phyloP scores from a whole-genome alignment of 2,329 filamentous ascomycete genomes.

The Monilinia polystroma region DNA sequence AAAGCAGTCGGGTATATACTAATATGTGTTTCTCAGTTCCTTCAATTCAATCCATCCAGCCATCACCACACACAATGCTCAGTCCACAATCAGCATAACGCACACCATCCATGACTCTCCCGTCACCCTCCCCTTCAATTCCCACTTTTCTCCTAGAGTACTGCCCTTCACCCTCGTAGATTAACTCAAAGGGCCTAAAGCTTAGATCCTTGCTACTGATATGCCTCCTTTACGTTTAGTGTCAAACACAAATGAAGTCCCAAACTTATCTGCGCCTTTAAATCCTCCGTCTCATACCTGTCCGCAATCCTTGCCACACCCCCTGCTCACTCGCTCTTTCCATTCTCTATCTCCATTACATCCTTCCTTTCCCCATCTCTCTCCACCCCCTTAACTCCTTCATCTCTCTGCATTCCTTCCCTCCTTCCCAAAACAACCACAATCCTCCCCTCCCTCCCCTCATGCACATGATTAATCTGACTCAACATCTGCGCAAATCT shows the following conservation, averaged over 20 bases:
- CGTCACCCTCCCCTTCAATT: background rate
- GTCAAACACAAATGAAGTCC: background rate
- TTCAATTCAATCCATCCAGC: background rate
- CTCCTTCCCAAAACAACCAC: slow-evolving; percentile 26
- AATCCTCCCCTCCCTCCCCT: slow-evolving; percentile 28
- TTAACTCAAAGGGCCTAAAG: background rate
- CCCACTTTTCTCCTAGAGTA: background rate
- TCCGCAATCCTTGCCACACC: no score
- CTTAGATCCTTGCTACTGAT: background rate
- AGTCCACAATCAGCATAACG: background rate
- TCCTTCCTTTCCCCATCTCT: background rate
- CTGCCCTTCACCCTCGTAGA: background rate
- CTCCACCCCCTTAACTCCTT: background rate
- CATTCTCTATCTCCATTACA: background rate
- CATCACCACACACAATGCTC: background rate
- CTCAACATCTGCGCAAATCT: slow-evolving; percentile 31
- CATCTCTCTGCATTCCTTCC: background rate
- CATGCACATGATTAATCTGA: slow-evolving; percentile 30
- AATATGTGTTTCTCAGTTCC: background rate
- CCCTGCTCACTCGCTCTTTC: no score
- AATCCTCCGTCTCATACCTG: background rate
- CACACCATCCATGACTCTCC: background rate
- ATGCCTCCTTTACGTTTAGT: background rate
- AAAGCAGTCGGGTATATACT: background rate
- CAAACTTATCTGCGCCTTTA: background rate